These are phyloP conservation scores for Colletotrichum tabaci DNA, from an alignment of 2,329 filamentous ascomycete genomes.

Conservation along the genomic window DNA sequence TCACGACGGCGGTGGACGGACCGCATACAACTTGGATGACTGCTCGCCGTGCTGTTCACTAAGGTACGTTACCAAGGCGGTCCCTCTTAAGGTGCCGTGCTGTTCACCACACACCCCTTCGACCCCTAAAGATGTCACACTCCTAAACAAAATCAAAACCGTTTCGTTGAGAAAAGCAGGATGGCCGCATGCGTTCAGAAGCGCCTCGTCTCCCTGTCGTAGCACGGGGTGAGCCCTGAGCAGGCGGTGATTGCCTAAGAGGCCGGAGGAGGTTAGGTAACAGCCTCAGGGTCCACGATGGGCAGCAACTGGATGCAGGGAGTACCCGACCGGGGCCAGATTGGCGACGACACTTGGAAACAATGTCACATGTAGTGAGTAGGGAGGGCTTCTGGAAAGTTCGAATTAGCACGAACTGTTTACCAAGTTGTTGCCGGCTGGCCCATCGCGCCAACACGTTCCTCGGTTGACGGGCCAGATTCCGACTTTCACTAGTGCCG, in stretches of 20 bases:
- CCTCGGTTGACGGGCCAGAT: not conserved
- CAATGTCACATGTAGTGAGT: not conserved
- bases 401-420: conserved; percentile 12
- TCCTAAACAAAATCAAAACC: not conserved
- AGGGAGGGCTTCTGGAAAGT: conserved; percentile 21
- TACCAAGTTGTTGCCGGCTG: not conserved
- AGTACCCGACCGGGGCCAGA: conserved; percentile 10
- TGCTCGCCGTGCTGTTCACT: conserved; percentile 8
- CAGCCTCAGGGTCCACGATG: conserved; percentile 32
- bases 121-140: not conserved
- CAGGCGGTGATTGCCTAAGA: conserved; percentile 4
- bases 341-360: conserved; percentile 11
- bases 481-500: not conserved
- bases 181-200: not conserved
- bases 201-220: not conserved
- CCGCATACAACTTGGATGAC: not conserved
- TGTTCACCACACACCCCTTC: not conserved
- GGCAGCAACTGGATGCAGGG: conserved; percentile 19
- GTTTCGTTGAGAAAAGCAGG: not conserved
- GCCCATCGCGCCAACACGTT: not conserved
- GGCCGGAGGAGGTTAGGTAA: conserved; percentile 3
- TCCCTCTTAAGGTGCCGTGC: too few species aligned
- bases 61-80: too few species aligned
- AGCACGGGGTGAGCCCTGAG: not conserved
- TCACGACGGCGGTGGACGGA: conserved; percentile 4